These are phyloP conservation scores for Daldinia vernicosa DNA, from an alignment of 495 filamentous ascomycete genomes.

Conservation along the genomic window DNA sequence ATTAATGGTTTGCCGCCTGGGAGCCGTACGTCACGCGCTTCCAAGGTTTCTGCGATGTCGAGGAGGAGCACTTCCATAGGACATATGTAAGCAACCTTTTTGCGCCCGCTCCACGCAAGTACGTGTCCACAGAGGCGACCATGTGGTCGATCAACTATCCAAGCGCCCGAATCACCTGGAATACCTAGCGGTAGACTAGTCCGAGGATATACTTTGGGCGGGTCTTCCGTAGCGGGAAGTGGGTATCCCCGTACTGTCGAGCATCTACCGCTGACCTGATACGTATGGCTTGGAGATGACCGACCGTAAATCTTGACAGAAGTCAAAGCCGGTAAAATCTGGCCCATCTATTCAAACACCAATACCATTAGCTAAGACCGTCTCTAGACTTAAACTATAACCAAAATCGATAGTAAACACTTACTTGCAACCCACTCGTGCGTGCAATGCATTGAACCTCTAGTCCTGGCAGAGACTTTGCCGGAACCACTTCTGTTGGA, in stretches of 20 bases:
- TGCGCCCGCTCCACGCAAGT: constrained; percentile 81
- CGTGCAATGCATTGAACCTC: constrained; percentile 91
- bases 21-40: constrained; percentile 62
- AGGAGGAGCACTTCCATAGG: constrained; percentile 91
- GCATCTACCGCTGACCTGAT: constrained; percentile 73
- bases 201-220: constrained; percentile 26
- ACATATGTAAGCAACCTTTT: constrained; percentile 83
- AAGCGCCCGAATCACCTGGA: constrained; percentile 91
- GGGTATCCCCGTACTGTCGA: constrained; percentile 15
- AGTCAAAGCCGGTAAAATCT: constrained; percentile 77
- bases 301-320: constrained; percentile 85
- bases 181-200: constrained; percentile 60
- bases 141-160: constrained; percentile 83
- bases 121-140: constrained; percentile 91
- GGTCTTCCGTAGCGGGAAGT: constrained; percentile 31
- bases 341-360: constrained; percentile 61
- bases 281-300: constrained; percentile 80
- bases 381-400: neutral
- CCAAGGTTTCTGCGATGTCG: constrained; percentile 82
- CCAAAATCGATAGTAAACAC: neutral
- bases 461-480: constrained; percentile 68
- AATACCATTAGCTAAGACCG: constrained; percentile 1
- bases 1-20: constrained; percentile 57
- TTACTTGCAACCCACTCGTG: constrained; percentile 75
- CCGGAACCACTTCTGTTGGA: constrained; percentile 56